A percentile compares a stretch with the other conserved stretches of the same genome.
Evolutionary conservation across 306 rosid genomes (phyloP).

Genomic region (Cucumis hystrix): DNA sequence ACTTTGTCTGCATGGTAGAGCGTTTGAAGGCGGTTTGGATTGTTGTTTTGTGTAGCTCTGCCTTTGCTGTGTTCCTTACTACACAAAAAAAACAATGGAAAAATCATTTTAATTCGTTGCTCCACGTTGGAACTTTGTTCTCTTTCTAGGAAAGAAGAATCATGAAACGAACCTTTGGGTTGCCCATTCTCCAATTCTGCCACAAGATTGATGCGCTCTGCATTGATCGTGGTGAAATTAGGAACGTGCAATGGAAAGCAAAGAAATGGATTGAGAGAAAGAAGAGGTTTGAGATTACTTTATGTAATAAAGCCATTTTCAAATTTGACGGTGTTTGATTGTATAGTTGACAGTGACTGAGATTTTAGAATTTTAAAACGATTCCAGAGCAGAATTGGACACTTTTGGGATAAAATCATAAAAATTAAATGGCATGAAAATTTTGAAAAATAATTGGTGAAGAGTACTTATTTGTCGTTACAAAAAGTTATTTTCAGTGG

Average conservation of each 20-base stretch:
- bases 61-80: conserved; percentile 51
- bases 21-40: conserved; percentile 57
- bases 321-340: background rate
- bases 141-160: background rate
- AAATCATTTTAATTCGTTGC: background rate
- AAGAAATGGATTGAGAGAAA: background rate
- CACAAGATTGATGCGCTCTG: conserved; percentile 95
- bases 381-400: background rate
- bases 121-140: background rate
- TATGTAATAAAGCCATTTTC: background rate
- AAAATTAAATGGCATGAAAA: background rate
- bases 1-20: conserved; percentile 70
- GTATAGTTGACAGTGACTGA: background rate
- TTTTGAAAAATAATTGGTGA: background rate
- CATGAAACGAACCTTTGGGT: conserved; percentile 35
- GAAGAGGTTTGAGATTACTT: background rate
- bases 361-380: background rate
- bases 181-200: conserved; percentile 99
- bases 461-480: background rate
- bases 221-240: conserved; percentile 10
- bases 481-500: background rate
- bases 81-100: conserved; percentile 15
- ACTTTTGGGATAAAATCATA: background rate
- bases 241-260: background rate
- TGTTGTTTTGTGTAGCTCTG: conserved; percentile 21